Base-by-base conservation (phyloP, 345 rosid genomes). In the Eucalyptus grandis region DNA sequence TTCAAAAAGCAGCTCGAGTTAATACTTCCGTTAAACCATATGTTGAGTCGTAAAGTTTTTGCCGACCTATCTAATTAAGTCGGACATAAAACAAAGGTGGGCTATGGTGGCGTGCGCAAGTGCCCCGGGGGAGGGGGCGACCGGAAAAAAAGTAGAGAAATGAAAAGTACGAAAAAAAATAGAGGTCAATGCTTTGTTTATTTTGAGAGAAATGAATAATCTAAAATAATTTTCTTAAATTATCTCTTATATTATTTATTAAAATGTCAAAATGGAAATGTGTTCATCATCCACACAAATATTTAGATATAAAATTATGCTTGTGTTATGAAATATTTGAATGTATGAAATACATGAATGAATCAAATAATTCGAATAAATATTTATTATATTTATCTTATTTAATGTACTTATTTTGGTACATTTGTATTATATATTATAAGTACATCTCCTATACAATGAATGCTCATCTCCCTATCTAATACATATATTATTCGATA, bases 241-340 rank as follows among this genome's bases (percentile, higher is more conserved):
- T 3, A 65, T n/a, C 0, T 0, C 2, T n/a, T n/a, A 4, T n/a
- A 14, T n/a, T 7, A 0, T 14, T 65, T n/a, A 65, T n/a, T 13
- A 65, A 65, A 14, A n/a, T 65, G 31, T n/a, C 7, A 7, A 0
- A 65, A 65, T 65, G 3, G 15, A 4, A n/a, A 67, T n/a, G 4
- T 67, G n/a, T n/a, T n/a, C 40, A 15, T 67, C 40, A 31, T 67
- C 6, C 2, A 15, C 0, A 1, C 4, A n/a, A 4, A 65, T 65
- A 1, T 65, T 14, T 65, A 14, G 5, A n/a, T 14, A 65, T 65
- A 67, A 53, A 7, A 53, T 19, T 19, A 53, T 49, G 51, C 51
- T 14, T 49, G 16, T 46, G 3, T 46, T 46, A 46, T 46, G 47
- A 46, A 46, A 46, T 46, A 46, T n/a, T n/a, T n/a, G n/a, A n/a